Evolutionary conservation across 805 yeast genomes (phyloP), one percentile per base, ranked within the genome.

Genomic region (Danielozyma ontarioensis): DNA sequence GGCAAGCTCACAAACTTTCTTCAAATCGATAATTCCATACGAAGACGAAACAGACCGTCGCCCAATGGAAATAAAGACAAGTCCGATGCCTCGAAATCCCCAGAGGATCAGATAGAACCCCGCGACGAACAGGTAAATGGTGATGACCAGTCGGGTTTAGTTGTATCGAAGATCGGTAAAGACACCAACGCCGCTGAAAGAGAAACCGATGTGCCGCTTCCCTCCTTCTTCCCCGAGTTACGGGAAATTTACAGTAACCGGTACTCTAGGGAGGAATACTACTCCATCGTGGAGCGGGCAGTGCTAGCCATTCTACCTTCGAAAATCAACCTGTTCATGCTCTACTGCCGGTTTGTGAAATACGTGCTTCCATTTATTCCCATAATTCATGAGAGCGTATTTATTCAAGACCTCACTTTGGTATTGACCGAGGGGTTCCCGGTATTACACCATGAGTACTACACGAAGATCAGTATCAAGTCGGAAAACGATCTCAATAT

Each of bases 351-450:
- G 19, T 66, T 50, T 35, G 64, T 62, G 46, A 57, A 54, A 33
- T 63, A 57, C 46, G 69, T 63, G n/a, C 48, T 50, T 31, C 69
- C 70, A 7, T 59, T 66, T 32, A 48, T 62, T 14, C 64, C 69
- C 2, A 43, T 65, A 11, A 29, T 65, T 3, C 59, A 60, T 32
- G 66, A 64, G 36, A 32, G 43, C 5, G 34, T 50, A 8, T 41
- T 59, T n/a, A 24, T 48, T 17, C 29, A 34, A 17, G 70, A 62
- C 27, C 32, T 63, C 15, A 38, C 39, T 25, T 31, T 40, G 19
- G 32, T 62, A 4, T 47, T 62, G 22, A 32, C 36, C 3, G 52
- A 46, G 7, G 43, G 38, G 8, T 56, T 54, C 26, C 57, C 59
- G 4, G 33, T 29, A 4, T 38, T 41, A 15, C 36, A 27, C 3